These are phyloP conservation scores for Vigna angularis DNA, from an alignment of 306 rosid species.

Conservation along the genomic window DNA sequence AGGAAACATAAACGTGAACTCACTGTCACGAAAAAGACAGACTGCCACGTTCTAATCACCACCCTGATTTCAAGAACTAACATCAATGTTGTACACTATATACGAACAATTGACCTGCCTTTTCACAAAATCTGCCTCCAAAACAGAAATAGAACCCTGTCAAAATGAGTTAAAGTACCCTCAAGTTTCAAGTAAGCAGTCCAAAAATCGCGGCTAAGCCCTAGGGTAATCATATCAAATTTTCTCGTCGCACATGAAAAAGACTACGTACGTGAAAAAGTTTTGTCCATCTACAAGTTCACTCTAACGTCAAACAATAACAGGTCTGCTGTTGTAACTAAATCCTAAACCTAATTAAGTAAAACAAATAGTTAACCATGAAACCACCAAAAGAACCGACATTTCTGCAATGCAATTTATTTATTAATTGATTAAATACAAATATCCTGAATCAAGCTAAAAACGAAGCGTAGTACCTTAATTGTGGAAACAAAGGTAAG, in stretches of 20 bases:
- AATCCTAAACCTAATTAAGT: neutral
- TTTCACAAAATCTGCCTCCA: neutral
- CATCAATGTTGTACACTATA: neutral
- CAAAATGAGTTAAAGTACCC: conserved; percentile 6
- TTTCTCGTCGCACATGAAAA: neutral
- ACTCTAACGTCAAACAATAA: neutral
- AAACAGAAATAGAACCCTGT: conserved; percentile 10
- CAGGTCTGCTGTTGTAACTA: neutral
- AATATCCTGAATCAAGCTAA: neutral
- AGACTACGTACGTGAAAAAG: neutral
- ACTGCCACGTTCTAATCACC: neutral
- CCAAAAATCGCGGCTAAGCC: neutral
- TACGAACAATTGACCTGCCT: neutral
- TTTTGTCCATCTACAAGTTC: neutral
- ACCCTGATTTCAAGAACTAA: conserved; percentile 8
- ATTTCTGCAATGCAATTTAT: neutral
- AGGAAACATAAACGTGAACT: conserved; percentile 28
- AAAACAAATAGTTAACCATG: neutral
- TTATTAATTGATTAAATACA: neutral
- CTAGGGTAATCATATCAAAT: neutral
- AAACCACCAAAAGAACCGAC: neutral
- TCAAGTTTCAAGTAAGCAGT: conserved; percentile 14
- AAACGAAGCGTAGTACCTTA: conserved; percentile 24
- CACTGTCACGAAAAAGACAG: neutral
- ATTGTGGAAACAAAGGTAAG: neutral